Evolutionary conservation across 2,329 filamentous ascomycete genomes (phyloP).

Genomic region (Trichoderma sp.): DNA sequence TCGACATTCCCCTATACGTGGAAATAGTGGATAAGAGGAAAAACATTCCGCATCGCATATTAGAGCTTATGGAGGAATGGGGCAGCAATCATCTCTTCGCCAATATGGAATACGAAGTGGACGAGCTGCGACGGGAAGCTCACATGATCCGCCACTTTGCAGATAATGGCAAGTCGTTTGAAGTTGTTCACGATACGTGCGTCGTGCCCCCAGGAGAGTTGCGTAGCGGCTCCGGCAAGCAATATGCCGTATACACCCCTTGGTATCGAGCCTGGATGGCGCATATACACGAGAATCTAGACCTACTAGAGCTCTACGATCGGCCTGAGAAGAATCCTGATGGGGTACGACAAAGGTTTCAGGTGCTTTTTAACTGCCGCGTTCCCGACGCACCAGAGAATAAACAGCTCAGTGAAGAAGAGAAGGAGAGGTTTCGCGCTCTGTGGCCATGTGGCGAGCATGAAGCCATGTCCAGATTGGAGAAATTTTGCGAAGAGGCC

Average conservation of each 20-base stretch:
- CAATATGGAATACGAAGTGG: conserved; percentile 89
- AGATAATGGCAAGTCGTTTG: conserved; percentile 62
- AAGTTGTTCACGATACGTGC: conserved; percentile 77
- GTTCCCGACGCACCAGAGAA: conserved; percentile 62
- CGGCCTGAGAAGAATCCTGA: conserved; percentile 38
- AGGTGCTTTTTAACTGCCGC: conserved; percentile 54
- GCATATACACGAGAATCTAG: conserved; percentile 65
- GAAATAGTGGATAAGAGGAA: conserved; percentile 67
- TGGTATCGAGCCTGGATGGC: conserved; percentile 78
- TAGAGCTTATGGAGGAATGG: conserved; percentile 68
- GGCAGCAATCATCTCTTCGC: conserved; percentile 70
- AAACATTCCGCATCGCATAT: conserved; percentile 56
- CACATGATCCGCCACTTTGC: conserved; percentile 59
- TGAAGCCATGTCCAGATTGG: conserved; percentile 62
- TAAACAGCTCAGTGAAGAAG: conserved; percentile 58
- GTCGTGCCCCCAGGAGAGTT: conserved; percentile 73
- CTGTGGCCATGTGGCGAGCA: conserved; percentile 76
- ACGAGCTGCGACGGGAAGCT: conserved; percentile 77
- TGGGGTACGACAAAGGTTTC: conserved; percentile 42
- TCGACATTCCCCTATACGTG: conserved; percentile 76
- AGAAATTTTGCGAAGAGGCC: conserved; percentile 64
- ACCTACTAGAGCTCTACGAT: conserved; percentile 61
- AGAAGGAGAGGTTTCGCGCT: conserved; percentile 53
- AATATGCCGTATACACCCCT: conserved; percentile 80
- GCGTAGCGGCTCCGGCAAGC: conserved; percentile 64